Evolutionary conservation across 768 basidiomycete genomes (phyloP).

Genomic region (Russula earlei): DNA sequence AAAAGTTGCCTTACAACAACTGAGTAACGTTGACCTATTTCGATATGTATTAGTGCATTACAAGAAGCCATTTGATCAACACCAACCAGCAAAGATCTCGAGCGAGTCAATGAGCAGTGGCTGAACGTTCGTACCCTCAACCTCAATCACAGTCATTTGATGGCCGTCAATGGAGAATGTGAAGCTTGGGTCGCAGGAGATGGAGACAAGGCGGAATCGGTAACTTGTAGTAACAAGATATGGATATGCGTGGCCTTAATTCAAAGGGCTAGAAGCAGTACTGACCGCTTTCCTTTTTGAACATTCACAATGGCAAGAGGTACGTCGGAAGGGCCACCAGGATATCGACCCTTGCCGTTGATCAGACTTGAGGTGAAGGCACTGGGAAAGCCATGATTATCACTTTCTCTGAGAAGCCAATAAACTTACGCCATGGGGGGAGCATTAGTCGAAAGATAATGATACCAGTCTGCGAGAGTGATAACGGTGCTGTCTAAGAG

Average conservation of each 20-base stretch:
- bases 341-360: constrained; percentile 41
- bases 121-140: constrained; percentile 20
- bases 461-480: constrained; percentile 41
- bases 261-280: background rate
- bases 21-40: constrained; percentile 23
- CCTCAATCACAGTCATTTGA: constrained; percentile 25
- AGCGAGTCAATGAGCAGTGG: constrained; percentile 22
- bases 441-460: constrained; percentile 32
- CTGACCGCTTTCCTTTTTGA: constrained; percentile 22
- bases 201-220: constrained; percentile 43
- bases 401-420: background rate
- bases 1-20: constrained; percentile 19
- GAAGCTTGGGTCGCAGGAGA: constrained; percentile 36
- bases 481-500: constrained; percentile 34
- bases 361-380: constrained; percentile 38
- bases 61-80: background rate
- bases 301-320: constrained; percentile 41
- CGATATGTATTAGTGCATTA: background rate
- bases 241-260: background rate
- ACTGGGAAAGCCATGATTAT: background rate
- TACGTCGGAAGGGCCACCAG: constrained; percentile 30
- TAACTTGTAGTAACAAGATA: constrained; percentile 30
- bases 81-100: constrained; percentile 19
- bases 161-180: constrained; percentile 25
- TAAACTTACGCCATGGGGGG: constrained; percentile 4